Evolutionary conservation across 805 yeast genomes (phyloP), one percentile per base, ranked within the genome.

Genomic region (Cephaloascus fragrans): DNA sequence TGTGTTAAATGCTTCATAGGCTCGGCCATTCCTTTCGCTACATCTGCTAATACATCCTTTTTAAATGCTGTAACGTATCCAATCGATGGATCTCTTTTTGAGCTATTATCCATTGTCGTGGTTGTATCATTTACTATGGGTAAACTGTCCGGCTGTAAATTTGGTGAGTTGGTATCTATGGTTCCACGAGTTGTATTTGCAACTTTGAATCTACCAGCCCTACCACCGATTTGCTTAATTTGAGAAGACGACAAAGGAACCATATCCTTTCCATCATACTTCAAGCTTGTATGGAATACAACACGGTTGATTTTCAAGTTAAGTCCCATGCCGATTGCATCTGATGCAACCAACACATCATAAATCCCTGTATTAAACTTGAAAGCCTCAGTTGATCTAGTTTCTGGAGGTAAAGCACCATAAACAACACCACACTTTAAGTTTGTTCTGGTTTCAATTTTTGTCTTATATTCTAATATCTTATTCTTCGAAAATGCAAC

Each of bases 301-400:
- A 93, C 73, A 43, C 97, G 64, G 42, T 79, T 76, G 46, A 93
- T 89, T 19, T 84, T 80, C 50, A 93, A 65, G 52, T 93, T 93
- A 39, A 93, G 67, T 0, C 98, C 98, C 97, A 93, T 90, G 2
- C 98, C 98, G 44, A 93, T 79, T 0, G 98, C 98, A 62, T 93
- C 97, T 2, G 96, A 84, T 1, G 98, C 97, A 4, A 93, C 84
- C 31, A 93, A 64, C n/a, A 84, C 71, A 50, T 89, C 93, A 45
- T 77, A 82, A 28, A 73, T 71, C 2, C 95, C 90, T n/a, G 54
- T 61, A 53, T 93, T 93, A 57, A 93, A 93, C 36, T 73, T 66
- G 20, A 64, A 56, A 0, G 97, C 95, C 52, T 93, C 96, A 46
- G 77, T 76, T 3, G 87, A 76, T 47, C 99, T 73, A 0, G 90